Conservation (phyloP, 176 grass and related monocot species). For the Rhynchospora breviuscula region DNA sequence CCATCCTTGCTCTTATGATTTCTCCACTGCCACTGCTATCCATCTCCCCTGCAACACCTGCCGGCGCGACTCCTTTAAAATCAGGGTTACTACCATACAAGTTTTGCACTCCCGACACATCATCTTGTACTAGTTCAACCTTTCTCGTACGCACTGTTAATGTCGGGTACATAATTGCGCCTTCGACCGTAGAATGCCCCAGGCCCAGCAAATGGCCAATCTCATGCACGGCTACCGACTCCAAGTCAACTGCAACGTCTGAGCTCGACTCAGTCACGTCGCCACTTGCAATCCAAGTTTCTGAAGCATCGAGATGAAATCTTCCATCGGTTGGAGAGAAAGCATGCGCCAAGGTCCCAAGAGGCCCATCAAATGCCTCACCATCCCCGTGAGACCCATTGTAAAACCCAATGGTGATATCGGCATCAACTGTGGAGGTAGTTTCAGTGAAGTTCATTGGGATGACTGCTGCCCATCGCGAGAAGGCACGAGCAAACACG, state of each 20-base stretch:
- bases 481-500: constrained; percentile 71
- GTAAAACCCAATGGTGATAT: constrained; percentile 80
- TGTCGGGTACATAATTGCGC: constrained; percentile 79
- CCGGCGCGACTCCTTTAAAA: constrained; percentile 48
- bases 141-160: constrained; percentile 51
- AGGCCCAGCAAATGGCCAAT: constrained; percentile 91
- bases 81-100: constrained; percentile 73
- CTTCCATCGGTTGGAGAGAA: constrained; percentile 85
- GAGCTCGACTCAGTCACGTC: constrained; percentile 31
- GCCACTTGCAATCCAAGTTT: constrained; percentile 52
- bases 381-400: constrained; percentile 64
- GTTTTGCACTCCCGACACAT: constrained; percentile 60
- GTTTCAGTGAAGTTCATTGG: constrained; percentile 69
- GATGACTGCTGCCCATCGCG: constrained; percentile 58
- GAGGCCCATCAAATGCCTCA: constrained; percentile 74
- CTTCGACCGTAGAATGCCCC: constrained; percentile 45
- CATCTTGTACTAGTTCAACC: constrained; percentile 61
- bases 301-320: constrained; percentile 83
- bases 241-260: constrained; percentile 55
- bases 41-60: constrained; percentile 45
- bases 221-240: constrained; percentile 96
- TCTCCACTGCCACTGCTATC: constrained; percentile 28
- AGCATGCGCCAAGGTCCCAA: constrained; percentile 82
- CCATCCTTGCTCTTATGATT: constrained; percentile 4
- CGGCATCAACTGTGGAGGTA: constrained; percentile 24